Evolutionary conservation across 2,329 filamentous ascomycete genomes (phyloP), one percentile per base, ranked within the genome.

Genomic region (Fusarium succisae): DNA sequence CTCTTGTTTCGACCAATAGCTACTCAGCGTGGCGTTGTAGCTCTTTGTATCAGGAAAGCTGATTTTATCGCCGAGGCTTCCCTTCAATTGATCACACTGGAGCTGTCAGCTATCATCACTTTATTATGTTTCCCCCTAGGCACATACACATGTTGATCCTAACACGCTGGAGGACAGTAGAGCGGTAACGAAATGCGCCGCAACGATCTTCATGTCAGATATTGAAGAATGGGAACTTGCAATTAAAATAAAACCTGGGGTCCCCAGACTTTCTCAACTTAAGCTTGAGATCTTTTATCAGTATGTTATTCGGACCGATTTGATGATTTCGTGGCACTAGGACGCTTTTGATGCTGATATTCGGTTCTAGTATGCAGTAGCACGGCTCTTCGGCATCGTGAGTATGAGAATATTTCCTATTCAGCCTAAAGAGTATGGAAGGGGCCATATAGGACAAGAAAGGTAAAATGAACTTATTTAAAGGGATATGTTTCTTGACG

Each of bases 1-100:
- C 12, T 63, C 59, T 38, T 63, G 51, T 6, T 38, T 45, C 5
- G 59, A 58, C 59, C 51, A 58, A 22, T 58, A 63, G 24, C 39
- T 37, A 5, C 4, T 12, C 4, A 63, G 5, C 17, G 51, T 45
- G 17, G 50, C 30, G 12, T 62, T 62, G 18, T 62, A 62, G 24
- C 13, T 4, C 10, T 44, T 17, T 7, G 18, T 57, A 17, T 57
- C 13, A 6, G 50, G 59, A 8, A 37, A n/a, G 24, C 30, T 56
- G 20, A 57, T 20, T 18, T 15, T 37, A 4, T 44, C 20, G 3
- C 59, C 38, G 1, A 62, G 20, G 1, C 8, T 26, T 1, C 15
- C n/a, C 1, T 15, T 38, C 4, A 62, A 17, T 10, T 35, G 18
- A 6, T 38, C 4, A 6, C 50, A 62, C 59, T 62, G 3, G 6